phyloP scores from a whole-genome alignment of 805 yeast species.

The Saccharomycopsis babjevae region DNA sequence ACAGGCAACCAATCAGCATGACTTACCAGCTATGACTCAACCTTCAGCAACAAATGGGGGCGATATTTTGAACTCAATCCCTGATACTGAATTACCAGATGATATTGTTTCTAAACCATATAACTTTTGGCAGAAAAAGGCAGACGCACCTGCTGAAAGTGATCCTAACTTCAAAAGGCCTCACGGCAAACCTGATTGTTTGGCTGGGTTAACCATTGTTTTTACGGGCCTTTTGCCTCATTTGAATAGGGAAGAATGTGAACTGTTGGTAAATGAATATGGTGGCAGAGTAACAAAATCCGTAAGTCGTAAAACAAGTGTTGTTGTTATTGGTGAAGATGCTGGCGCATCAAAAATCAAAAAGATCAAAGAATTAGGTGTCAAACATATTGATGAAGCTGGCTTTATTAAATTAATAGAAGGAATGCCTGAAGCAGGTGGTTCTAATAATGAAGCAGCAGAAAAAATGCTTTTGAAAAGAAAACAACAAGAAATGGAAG shows the following conservation, averaged over 20 bases:
- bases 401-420: constrained; percentile 69
- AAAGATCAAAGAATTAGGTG: constrained; percentile 59
- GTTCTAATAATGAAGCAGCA: constrained; percentile 76
- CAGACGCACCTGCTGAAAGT: constrained; percentile 28
- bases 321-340: constrained; percentile 87
- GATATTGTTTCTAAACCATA: constrained; percentile 38
- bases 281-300: constrained; percentile 89
- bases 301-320: constrained; percentile 72
- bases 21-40: neutral
- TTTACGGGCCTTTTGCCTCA: constrained; percentile 86
- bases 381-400: constrained; percentile 77
- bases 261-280: constrained; percentile 65
- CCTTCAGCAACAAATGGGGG: constrained; percentile 30
- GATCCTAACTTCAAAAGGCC: constrained; percentile 44
- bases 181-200: constrained; percentile 75
- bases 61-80: constrained; percentile 51
- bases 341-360: constrained; percentile 94
- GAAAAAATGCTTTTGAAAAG: constrained; percentile 59
- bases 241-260: constrained; percentile 66
- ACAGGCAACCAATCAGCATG: constrained; percentile 12
- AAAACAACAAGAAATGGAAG: constrained; percentile 53
- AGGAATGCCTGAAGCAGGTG: constrained; percentile 88
- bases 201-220: constrained; percentile 81
- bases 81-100: constrained; percentile 60
- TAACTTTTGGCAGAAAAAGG: constrained; percentile 48